Conservation (phyloP, 495 filamentous ascomycete genomes). For the Lepidopterella palustris region DNA sequence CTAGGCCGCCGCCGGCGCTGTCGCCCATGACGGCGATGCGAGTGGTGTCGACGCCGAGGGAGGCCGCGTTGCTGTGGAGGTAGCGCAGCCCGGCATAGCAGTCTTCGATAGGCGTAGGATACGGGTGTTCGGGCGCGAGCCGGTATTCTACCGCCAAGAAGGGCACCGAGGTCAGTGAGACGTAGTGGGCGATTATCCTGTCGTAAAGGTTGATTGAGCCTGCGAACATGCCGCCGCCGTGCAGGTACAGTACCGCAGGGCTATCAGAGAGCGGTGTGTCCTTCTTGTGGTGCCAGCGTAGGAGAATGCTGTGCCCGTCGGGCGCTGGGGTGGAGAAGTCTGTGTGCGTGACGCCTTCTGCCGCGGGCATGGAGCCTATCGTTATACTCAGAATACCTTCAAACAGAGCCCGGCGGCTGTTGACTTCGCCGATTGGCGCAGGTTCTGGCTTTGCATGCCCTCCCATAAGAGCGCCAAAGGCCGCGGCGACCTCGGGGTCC, state of each 20-base stretch:
- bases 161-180: constrained; percentile 12
- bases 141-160: constrained; percentile 40
- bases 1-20: constrained; percentile 43
- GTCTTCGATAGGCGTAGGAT: constrained; percentile 33
- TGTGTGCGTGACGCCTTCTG: not conserved
- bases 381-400: not conserved
- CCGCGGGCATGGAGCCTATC: not conserved
- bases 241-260: constrained; percentile 33
- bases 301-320: not conserved
- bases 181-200: constrained; percentile 21
- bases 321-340: not conserved
- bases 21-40: constrained; percentile 37
- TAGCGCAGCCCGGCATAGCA: constrained; percentile 43
- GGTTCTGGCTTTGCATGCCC: not conserved
- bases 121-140: constrained; percentile 39
- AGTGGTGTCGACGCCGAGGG: constrained; percentile 40
- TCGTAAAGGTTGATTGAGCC: constrained; percentile 26
- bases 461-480: not conserved
- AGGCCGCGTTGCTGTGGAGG: constrained; percentile 35
- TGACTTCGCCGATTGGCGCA: not conserved
- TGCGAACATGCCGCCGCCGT: constrained; percentile 39
- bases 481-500: not conserved
- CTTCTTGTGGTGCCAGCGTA: not conserved
- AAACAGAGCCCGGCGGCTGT: not conserved
- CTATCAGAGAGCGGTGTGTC: not conserved